Base-by-base conservation (phyloP, 106 monocot species). In the Dendrobium chrysotoxum region DNA sequence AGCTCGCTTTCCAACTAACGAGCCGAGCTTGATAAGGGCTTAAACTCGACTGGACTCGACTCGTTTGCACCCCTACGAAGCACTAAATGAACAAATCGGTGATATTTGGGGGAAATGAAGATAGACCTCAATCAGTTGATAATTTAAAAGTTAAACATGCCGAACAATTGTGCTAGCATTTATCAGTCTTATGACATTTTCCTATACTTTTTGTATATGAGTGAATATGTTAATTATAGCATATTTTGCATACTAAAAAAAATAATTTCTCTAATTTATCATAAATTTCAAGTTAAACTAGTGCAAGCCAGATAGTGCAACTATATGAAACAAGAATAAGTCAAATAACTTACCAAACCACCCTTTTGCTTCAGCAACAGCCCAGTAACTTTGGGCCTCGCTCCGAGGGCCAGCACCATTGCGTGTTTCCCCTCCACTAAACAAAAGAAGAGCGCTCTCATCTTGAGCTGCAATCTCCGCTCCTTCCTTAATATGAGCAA, bases 341-440 rank as follows among this genome's bases (percentile, higher is more conserved):
- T 28, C 2, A 40, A 35, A 46, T 18, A 79, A 84, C 80, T 88
- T 82, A 99, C 99, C 99, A 86, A 93, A 99, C 95, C 99, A 99
- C 42, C 80, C 86, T 74, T 95, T 84, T 16, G 99, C 88, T 78
- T 95, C 99, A 5, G 99, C 95, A 85, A 99, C 90, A 44, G 81
- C 47, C 99, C 99, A 99, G 78, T 99, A 99, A 84, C 95, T 99
- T 70, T 93, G 99, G 23, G 99, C 99, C 79, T 99, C 99, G 45
- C 95, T 95, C 3, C 88, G 68, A 74, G 99, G 99, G 11, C 99
- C 99, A 42, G 99, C 99, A 90, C 83, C 87, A 65, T 91, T 95
- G 55, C 99, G 80, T 65, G 99, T 99, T 86, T 99, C 99, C 11
- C 99, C 95, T 38, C 99, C 99, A 86, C 99, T 99, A 81, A 99